A percentile compares a stretch with the other conserved stretches of the same genome.
These are phyloP conservation scores for Athelia sp. DNA, from an alignment of 1,284 basidiomycete genomes.

Conservation along the genomic window DNA sequence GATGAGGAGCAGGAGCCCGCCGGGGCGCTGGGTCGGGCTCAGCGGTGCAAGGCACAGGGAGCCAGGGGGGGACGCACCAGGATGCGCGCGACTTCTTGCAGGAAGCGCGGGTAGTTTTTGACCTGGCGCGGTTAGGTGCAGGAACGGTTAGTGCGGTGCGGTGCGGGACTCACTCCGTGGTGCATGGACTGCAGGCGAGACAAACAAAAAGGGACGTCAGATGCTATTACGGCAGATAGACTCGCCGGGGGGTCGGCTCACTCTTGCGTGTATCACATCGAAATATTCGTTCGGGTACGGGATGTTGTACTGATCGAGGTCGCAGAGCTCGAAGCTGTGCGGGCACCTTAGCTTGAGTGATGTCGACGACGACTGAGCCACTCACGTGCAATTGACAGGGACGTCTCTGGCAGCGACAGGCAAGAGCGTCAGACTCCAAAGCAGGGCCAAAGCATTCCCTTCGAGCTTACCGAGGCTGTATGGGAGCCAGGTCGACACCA, in stretches of 20 bases:
- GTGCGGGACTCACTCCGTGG: neutral
- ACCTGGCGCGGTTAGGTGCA: constrained; percentile 33
- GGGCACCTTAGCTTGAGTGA: constrained; percentile 4
- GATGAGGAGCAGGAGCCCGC: constrained; percentile 61
- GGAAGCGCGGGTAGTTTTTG: constrained; percentile 50
- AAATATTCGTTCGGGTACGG: constrained; percentile 59
- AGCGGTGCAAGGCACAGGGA: too few species aligned
- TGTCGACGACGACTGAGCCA: constrained; percentile 6
- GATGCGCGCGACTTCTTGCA: constrained; percentile 56
- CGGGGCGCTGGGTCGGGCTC: constrained; percentile 35
- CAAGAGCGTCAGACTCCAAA: constrained; percentile 7
- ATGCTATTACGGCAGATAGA: neutral
- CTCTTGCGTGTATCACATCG: constrained; percentile 63
- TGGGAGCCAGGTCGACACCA: constrained; percentile 64
- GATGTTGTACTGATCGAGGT: constrained; percentile 49
- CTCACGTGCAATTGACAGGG: constrained; percentile 65
- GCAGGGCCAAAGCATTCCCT: neutral
- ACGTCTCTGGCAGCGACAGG: constrained; percentile 40
- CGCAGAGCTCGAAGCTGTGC: constrained; percentile 61
- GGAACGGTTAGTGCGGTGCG: neutral
- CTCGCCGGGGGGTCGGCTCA: constrained; percentile 22
- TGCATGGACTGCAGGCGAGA: too few species aligned
- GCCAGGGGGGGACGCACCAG: constrained; percentile 19
- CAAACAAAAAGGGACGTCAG: constrained; percentile 6
- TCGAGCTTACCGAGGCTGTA: constrained; percentile 53